phyloP scores from a whole-genome alignment of 164 flowering plant genomes.

The Houttuynia cordata region DNA sequence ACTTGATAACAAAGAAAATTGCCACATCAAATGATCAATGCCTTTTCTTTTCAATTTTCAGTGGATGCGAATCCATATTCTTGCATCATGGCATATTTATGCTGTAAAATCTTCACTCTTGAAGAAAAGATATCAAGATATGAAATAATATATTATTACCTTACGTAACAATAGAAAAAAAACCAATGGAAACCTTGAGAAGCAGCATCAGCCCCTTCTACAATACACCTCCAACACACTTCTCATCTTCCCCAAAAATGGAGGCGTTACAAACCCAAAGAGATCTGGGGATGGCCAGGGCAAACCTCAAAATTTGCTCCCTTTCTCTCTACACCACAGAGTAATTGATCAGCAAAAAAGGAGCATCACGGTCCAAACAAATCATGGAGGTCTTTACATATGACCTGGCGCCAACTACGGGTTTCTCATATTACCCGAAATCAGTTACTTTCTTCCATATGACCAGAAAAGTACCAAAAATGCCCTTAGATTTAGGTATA shows the following conservation, averaged over 20 bases:
- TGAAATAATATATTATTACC: too few relatives aligned
- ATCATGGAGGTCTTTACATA: too few relatives aligned
- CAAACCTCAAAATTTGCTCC: conserved; percentile 17
- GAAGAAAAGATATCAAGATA: conserved; percentile 17
- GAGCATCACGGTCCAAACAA: conserved; percentile 16
- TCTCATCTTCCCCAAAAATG: conserved; percentile 1
- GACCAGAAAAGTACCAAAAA: too few relatives aligned
- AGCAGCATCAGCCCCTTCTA: background rate
- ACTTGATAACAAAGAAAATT: too few relatives aligned
- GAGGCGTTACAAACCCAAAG: background rate
- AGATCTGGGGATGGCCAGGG: conserved; percentile 3
- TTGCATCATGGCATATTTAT: conserved; percentile 8
- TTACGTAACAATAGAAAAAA: too few relatives aligned
- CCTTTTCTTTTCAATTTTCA: too few relatives aligned
- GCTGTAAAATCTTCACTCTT: conserved; percentile 25
- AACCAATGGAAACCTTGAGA: too few relatives aligned
- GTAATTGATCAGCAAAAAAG: conserved; percentile 10
- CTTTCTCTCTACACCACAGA: conserved; percentile 11
- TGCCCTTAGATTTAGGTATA: too few relatives aligned
- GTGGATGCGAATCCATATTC: background rate
- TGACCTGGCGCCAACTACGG: too few relatives aligned
- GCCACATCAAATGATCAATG: too few relatives aligned
- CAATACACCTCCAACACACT: background rate
- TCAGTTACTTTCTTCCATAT: too few relatives aligned
- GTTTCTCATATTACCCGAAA: too few relatives aligned